phyloP scores from a whole-genome alignment of 2,329 filamentous ascomycete genomes.

The Pseudocercospora eumusae region DNA sequence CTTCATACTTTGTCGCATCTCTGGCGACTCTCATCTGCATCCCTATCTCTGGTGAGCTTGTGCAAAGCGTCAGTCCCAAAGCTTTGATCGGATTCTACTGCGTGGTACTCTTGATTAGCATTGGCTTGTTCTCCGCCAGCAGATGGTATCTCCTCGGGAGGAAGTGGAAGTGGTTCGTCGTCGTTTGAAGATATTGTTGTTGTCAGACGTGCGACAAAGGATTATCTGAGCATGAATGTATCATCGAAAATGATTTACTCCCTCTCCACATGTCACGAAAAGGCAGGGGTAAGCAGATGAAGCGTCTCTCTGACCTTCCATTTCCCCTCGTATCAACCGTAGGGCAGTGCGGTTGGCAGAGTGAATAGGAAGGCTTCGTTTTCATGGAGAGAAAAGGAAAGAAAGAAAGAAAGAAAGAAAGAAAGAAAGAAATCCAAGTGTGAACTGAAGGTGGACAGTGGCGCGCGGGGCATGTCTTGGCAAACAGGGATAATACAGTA shows the following conservation, averaged over 20 bases:
- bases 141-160: conserved; percentile 19
- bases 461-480: conserved; percentile 14
- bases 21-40: conserved; percentile 51
- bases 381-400: conserved; percentile 42
- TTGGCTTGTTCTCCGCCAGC: conserved; percentile 10
- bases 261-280: conserved; percentile 44
- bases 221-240: conserved; percentile 34
- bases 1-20: conserved; percentile 50
- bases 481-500: too few species aligned
- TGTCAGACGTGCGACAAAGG: too few species aligned
- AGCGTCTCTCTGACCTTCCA: conserved; percentile 61
- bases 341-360: conserved; percentile 59
- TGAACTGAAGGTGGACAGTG: conserved; percentile 52
- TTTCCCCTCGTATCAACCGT: conserved; percentile 69
- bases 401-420: too few species aligned
- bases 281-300: conserved; percentile 63
- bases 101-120: conserved; percentile 44
- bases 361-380: conserved; percentile 63
- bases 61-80: conserved; percentile 49
- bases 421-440: too few species aligned
- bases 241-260: conserved; percentile 52
- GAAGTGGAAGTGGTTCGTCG: conserved; percentile 18
- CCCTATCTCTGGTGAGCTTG: conserved; percentile 50
- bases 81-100: conserved; percentile 52
- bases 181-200: conserved; percentile 2